Percentiles rank a stretch among this genome's conserved stretches.
Conservation (phyloP, 2,329 filamentous ascomycete genomes). For the Ilyonectria sp. region DNA sequence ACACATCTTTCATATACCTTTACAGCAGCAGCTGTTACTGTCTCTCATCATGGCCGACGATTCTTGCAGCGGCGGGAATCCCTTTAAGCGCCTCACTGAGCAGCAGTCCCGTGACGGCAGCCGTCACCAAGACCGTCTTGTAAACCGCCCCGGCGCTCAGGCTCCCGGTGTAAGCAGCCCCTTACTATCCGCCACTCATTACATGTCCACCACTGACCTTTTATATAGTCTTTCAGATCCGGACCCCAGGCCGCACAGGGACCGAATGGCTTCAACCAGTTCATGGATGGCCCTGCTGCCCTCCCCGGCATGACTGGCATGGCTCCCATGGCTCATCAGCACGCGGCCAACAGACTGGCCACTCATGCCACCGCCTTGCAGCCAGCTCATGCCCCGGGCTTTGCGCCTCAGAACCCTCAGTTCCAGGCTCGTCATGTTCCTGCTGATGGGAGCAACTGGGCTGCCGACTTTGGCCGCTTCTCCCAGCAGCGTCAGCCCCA, state of each 20-base stretch:
- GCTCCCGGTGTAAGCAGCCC: conserved; percentile 50
- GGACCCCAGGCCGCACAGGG: conserved; percentile 46
- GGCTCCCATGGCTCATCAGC: conserved; percentile 43
- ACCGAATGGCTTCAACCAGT: conserved; percentile 54
- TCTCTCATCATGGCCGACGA: conserved; percentile 55
- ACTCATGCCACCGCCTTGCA: conserved; percentile 54
- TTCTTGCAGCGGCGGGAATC: conserved; percentile 59
- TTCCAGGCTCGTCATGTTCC: conserved; percentile 46
- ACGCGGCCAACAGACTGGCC: conserved; percentile 54
- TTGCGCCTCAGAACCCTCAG: conserved; percentile 42
- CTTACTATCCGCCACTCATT: not conserved
- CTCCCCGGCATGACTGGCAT: conserved; percentile 45
- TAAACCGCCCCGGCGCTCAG: conserved; percentile 49
- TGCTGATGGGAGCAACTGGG: conserved; percentile 51
- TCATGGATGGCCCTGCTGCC: conserved; percentile 50
- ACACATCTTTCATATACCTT: conserved; percentile 1
- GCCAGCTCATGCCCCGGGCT: conserved; percentile 42
- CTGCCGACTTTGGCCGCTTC: conserved; percentile 56
- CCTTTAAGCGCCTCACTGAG: conserved; percentile 60
- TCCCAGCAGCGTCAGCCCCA: conserved; percentile 47
- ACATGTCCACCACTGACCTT: not conserved
- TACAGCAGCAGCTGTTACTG: not conserved
- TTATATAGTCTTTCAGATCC: conserved; percentile 54
- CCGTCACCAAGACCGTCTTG: conserved; percentile 59
- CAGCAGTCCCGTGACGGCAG: conserved; percentile 60